Evolutionary conservation across 129 eudicot genomes (phyloP).

Genomic region (Sambucus nigra): DNA sequence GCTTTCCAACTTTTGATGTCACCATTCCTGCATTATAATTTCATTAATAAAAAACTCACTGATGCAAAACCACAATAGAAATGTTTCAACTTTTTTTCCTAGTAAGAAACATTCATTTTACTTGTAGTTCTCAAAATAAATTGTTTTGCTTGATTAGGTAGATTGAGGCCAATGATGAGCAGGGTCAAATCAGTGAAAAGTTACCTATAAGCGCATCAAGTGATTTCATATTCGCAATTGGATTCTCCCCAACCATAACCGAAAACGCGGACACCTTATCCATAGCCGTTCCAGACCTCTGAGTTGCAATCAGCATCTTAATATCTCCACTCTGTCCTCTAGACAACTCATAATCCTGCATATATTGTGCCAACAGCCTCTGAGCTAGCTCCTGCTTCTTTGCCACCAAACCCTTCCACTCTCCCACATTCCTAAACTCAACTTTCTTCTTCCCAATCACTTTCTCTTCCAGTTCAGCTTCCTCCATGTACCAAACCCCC

Average conservation of each 20-base stretch:
- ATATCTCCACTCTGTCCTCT: constrained; percentile 93
- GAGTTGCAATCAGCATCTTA: constrained; percentile 86
- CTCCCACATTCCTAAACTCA: constrained; percentile 43
- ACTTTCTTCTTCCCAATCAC: constrained; percentile 25
- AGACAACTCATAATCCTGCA: constrained; percentile 45
- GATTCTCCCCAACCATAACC: constrained; percentile 89
- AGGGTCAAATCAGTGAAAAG: background rate
- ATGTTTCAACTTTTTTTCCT: background rate
- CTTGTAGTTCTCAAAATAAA: too few relatives aligned
- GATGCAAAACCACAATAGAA: background rate
- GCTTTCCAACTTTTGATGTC: constrained; percentile 94
- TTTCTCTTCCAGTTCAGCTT: constrained; percentile 48
- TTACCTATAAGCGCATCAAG: constrained; percentile 79
- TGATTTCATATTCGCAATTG: constrained; percentile 71
- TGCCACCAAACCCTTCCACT: constrained; percentile 78
- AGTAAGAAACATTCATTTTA: too few relatives aligned
- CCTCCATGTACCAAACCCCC: constrained; percentile 69
- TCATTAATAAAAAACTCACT: background rate
- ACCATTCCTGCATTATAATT: constrained; percentile 69
- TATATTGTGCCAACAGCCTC: constrained; percentile 73
- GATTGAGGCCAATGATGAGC: background rate
- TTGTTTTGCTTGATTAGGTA: too few relatives aligned
- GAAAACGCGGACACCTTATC: constrained; percentile 94
- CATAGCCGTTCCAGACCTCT: constrained; percentile 90
- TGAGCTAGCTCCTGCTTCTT: constrained; percentile 84